Conservation (phyloP, 2,329 filamentous ascomycete genomes). For the Calonectria pauciramosa region DNA sequence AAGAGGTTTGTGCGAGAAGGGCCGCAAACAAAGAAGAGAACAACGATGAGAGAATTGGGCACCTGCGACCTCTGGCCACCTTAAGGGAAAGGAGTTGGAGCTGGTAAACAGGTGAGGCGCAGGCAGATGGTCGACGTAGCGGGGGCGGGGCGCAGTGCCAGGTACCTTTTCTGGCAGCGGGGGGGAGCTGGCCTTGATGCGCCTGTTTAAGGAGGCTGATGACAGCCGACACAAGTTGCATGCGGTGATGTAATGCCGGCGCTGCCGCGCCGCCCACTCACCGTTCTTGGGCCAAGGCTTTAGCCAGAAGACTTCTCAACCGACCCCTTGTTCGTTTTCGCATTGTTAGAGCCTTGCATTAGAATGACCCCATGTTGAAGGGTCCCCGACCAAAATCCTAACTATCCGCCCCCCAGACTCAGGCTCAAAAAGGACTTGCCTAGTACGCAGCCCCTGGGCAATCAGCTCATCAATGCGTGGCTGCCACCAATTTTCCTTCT, state of each 20-base stretch:
- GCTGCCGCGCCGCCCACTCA: conserved; percentile 5
- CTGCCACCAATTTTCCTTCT: background rate
- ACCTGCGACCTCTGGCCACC: conserved; percentile 31
- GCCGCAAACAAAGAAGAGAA: conserved; percentile 27
- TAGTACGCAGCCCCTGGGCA: background rate
- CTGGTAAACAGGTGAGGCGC: conserved; percentile 30
- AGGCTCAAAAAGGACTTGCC: background rate
- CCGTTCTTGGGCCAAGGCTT: background rate
- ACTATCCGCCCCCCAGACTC: background rate
- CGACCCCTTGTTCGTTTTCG: background rate
- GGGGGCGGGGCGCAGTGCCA: conserved; percentile 27
- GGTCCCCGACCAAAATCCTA: background rate
- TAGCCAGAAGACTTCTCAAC: background rate
- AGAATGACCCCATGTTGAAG: background rate
- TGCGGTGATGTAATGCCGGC: conserved; percentile 27
- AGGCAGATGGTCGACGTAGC: conserved; percentile 25
- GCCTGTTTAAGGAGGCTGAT: background rate
- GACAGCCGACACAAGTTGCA: background rate
- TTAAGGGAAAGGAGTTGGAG: conserved; percentile 28
- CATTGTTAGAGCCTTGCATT: background rate
- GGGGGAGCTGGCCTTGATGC: background rate
- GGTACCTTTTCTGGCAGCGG: background rate
- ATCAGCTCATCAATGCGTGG: background rate
- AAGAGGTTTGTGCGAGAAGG: background rate
- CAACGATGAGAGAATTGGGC: conserved; percentile 46